phyloP scores from a whole-genome alignment of 768 basidiomycete species.

The Xanthoconium stramineum region DNA sequence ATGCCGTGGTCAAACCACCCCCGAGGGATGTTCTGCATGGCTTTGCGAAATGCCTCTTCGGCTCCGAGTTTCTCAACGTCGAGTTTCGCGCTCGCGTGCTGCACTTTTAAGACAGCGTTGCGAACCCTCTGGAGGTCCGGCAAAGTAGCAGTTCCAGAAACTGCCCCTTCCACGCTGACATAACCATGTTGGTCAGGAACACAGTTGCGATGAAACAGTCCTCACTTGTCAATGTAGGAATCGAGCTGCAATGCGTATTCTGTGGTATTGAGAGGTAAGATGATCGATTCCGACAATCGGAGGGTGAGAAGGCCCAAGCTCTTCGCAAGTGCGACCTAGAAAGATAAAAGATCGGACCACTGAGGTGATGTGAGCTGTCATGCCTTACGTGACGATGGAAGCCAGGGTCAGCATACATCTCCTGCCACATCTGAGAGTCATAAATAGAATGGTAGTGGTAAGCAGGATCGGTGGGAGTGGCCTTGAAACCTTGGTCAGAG shows the following conservation, averaged over 20 bases:
- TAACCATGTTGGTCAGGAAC: constrained; percentile 10
- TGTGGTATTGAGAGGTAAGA: constrained; percentile 73
- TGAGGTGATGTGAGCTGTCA: not conserved
- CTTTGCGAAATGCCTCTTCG: constrained; percentile 47
- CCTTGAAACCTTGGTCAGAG: constrained; percentile 27
- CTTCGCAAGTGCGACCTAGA: constrained; percentile 61
- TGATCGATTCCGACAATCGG: constrained; percentile 54
- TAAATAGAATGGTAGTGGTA: constrained; percentile 79
- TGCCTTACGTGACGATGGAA: constrained; percentile 65
- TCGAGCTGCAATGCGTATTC: constrained; percentile 65
- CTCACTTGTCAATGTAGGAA: constrained; percentile 58
- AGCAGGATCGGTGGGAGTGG: constrained; percentile 46
- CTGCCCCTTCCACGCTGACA: constrained; percentile 52
- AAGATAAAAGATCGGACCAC: not conserved
- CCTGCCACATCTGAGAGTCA: constrained; percentile 69
- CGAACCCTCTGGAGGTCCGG: constrained; percentile 43
- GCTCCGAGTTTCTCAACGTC: constrained; percentile 58
- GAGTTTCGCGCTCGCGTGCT: constrained; percentile 49
- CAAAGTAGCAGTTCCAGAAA: constrained; percentile 13
- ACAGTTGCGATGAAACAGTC: constrained; percentile 19
- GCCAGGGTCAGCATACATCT: constrained; percentile 69
- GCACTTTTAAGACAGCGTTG: constrained; percentile 44
- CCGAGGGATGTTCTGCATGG: constrained; percentile 35
- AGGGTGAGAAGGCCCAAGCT: constrained; percentile 59
- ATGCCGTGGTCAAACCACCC: not conserved